Conservation (phyloP, 192 early-diverging fungal genomes). For the Coemansia sp. region DNA sequence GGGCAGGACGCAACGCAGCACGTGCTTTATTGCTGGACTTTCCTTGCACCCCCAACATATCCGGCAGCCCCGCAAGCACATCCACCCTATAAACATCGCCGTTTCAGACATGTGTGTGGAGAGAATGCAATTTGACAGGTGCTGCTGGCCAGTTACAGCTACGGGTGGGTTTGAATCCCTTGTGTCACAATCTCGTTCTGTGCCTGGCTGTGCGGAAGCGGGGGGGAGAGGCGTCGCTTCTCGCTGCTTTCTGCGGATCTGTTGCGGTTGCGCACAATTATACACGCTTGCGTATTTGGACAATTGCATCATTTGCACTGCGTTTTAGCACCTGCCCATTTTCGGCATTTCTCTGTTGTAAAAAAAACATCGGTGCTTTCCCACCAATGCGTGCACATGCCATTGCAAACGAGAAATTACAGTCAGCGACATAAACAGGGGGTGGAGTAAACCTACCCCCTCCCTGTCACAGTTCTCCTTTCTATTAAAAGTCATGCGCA, state of each 20-base stretch:
- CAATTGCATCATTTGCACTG: neutral
- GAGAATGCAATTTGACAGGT: neutral
- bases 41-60: no score
- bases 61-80: no score
- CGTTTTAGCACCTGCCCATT: neutral
- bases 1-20: no score
- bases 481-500: neutral
- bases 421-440: slow-evolving; percentile 1
- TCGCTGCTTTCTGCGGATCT: neutral
- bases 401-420: neutral
- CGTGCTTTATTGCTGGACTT: no score
- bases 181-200: neutral
- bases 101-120: neutral
- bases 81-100: neutral
- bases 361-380: neutral
- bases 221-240: neutral
- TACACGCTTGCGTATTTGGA: neutral
- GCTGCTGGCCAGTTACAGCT: neutral
- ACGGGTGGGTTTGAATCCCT: neutral
- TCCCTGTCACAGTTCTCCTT: no score
- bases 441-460: neutral
- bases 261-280: neutral
- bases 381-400: slow-evolving; percentile 6
- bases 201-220: neutral
- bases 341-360: neutral